Evolutionary conservation across 2,329 filamentous ascomycete species (phyloP), one percentile per base, ranked within the genome.

Genomic region (Fusarium anguioides): DNA sequence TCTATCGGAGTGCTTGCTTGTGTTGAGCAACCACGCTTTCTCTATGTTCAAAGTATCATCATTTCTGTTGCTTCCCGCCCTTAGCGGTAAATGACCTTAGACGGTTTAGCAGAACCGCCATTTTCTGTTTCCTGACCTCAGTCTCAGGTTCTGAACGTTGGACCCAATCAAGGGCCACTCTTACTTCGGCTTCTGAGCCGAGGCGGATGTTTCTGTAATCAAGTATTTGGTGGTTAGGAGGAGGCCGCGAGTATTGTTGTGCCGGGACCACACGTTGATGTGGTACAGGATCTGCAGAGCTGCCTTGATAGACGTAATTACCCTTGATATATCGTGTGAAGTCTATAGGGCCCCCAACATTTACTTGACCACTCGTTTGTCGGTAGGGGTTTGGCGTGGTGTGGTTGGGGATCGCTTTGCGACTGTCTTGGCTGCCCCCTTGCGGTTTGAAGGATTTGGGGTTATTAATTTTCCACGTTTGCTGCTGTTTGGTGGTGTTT

Each of bases 101-200:
- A 29, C 55, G 70, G 39, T 48, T 37, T 9, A 74, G 62, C 41
- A 76, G 65, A 7, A 51, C 48, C 9, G 65, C 52, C 40, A 59
- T 67, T 44, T 74, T 66, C 23, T 61, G 55, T 47, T 64, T 49
- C 54, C 65, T 75, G 26, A 61, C 54, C 21, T 63, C 54, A 59
- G 53, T 46, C 39, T 62, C 69, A 52, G 58, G 41, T 42, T 55
- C 39, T 24, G 74, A 72, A 60, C 65, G 75, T 21, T 87, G 87
- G 21, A 93, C 75, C 1, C 86, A 84, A 54, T 87, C 83, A 17
- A 93, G 78, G 82, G 93, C 90, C 20, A 84, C 79, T 52, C 84
- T 82, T 17, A 93, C 81, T 71, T 92, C 85, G 5, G 83, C 84
- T 63, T 91, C 86, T 5, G 87, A 87, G 52, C 80, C 81, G 49